Conservation (phyloP, 2,329 filamentous ascomycete species). For the Chrysosporium keratinophilum region DNA sequence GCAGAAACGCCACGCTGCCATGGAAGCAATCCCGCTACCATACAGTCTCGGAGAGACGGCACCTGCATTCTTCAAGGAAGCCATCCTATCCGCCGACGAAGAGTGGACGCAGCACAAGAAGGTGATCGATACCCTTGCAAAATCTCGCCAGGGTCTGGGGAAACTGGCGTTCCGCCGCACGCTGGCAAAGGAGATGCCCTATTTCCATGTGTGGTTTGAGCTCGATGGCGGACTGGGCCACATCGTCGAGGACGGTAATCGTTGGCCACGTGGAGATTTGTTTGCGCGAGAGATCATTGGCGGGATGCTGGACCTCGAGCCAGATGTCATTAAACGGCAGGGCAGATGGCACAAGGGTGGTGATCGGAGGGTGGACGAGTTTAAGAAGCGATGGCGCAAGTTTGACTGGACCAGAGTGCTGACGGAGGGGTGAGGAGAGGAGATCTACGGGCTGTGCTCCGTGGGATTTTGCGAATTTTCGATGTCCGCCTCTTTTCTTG, state of each 20-base stretch:
- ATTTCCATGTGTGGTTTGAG: conserved; percentile 95
- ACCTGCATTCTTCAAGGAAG: conserved; percentile 90
- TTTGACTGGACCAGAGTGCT: conserved; percentile 77
- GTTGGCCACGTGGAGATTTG: conserved; percentile 83
- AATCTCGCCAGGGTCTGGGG: conserved; percentile 55
- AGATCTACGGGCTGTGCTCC: not conserved
- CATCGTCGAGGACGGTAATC: conserved; percentile 71
- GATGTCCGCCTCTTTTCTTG: not conserved
- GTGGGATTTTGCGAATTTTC: not conserved
- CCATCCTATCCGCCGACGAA: conserved; percentile 75
- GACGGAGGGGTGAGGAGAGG: conserved; percentile 34
- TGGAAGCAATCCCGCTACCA: conserved; percentile 78
- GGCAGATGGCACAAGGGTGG: conserved; percentile 69
- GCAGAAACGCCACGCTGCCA: conserved; percentile 69
- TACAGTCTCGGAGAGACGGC: conserved; percentile 84
- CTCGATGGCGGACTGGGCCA: conserved; percentile 88
- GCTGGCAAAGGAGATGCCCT: conserved; percentile 91
- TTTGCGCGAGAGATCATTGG: conserved; percentile 89
- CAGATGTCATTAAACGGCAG: conserved; percentile 79
- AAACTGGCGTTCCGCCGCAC: conserved; percentile 70
- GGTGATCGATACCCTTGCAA: conserved; percentile 69
- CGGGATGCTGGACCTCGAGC: conserved; percentile 76
- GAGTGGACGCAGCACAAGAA: conserved; percentile 96
- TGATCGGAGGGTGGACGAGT: conserved; percentile 58
- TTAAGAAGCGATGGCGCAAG: conserved; percentile 76